Base-by-base conservation (phyloP, 1,139 yeast genomes). In the Insectozyma bohioensis region DNA sequence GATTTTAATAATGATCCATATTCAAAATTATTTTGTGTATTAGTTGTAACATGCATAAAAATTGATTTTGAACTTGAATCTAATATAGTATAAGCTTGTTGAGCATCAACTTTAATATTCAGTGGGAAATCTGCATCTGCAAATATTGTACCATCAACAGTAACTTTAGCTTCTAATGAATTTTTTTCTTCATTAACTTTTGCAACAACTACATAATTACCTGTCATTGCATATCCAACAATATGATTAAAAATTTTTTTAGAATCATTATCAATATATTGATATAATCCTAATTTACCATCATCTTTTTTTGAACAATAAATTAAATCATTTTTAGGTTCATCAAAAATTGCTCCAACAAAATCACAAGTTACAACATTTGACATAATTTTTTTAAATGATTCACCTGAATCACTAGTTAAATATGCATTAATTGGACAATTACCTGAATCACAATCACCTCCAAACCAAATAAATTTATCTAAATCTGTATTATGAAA, bases 1-100 rank as follows among this genome's bases (percentile, higher is more conserved):
- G 96, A 86, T 52, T 92, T 92, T 48, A 92, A 67, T n/a, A 94
- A 65, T 0, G 87, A 68, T 6, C 98, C 98, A 58, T 58, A 81
- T 48, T 87, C 95, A 8, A 61, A 54, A 7, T 73, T 78, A 0
- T 52, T 39, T 6, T 66, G 67, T 16, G 63, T 56, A 43, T 68
- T 69, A 0, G 88, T 80, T 1, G 96, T 85, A 6, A 88, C 85
- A 54, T 88, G 97, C 62, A 92, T 57, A 57, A 90, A 84, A 5
- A 92, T 67, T 0, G 95, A 77, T 22, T 84, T 78, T 0, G 90
- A 73, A 23, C 74, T 73, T 0, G 95, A 79, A 27, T 87, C 94
- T 34, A 92, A 66, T 15, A 92, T 73, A 0, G 97, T 88, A 55
- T 86, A 90, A 0, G 96, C 95, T 45, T 82, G 85, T 46, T 82